phyloP scores from a whole-genome alignment of 2,329 filamentous ascomycete genomes.

The Arthrobotrys sinensis region DNA sequence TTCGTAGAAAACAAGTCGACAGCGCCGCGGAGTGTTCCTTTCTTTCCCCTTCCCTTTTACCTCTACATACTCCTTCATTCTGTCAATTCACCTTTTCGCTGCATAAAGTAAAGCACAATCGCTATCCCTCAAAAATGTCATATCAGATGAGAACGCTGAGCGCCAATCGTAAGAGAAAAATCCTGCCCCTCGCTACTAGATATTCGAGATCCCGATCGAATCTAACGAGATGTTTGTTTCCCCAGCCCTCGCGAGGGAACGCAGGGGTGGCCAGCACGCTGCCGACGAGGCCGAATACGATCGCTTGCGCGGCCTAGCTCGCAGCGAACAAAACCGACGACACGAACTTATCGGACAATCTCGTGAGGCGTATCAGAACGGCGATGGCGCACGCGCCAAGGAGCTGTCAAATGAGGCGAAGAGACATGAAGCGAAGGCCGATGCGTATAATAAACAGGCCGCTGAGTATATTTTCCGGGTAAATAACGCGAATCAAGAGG shows the following conservation, averaged over 20 bases:
- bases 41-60: constrained; percentile 1
- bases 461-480: constrained; percentile 95
- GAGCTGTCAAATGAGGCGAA: constrained; percentile 88
- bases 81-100: constrained; percentile 1
- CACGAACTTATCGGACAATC: constrained; percentile 83
- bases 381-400: constrained; percentile 88
- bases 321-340: constrained; percentile 84
- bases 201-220: constrained; percentile 1
- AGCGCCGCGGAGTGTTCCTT: not conserved
- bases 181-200: constrained; percentile 1
- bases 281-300: constrained; percentile 90
- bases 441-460: constrained; percentile 90
- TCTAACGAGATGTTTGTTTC: constrained; percentile 26
- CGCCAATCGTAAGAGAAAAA: constrained; percentile 51
- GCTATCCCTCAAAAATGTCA: constrained; percentile 49
- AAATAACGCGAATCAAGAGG: constrained; percentile 83
- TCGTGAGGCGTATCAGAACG: constrained; percentile 83
- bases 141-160: constrained; percentile 58
- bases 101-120: not conserved
- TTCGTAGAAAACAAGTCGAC: constrained; percentile 16
- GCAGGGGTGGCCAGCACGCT: constrained; percentile 74
- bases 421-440: constrained; percentile 84
- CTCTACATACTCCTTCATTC: constrained; percentile 20
- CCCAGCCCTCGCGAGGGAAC: constrained; percentile 54
- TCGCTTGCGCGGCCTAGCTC: constrained; percentile 85